Evolutionary conservation across 306 rosid species (phyloP), one percentile per base, ranked within the genome.

Genomic region (Fragaria nilgerrensis): DNA sequence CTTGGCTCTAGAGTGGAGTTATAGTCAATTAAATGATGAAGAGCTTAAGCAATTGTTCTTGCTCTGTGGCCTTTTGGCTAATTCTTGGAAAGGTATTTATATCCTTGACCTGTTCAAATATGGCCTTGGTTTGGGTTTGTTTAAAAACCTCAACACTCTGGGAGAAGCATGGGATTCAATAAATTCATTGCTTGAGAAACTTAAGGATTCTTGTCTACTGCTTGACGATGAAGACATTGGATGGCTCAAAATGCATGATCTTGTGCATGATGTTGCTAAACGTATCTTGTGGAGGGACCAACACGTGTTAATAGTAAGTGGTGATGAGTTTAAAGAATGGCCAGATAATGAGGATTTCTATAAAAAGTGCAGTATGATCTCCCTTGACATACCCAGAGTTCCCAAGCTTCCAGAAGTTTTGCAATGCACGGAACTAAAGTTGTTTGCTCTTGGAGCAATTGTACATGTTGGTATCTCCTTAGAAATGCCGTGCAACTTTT

Each of bases 371-470:
- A 61, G 4, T 27, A 61, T 27, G 67, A 25, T 59, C 19, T 11
- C 0, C 0, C 9, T 59, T 6, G 8, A 0, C 1, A 0, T 14
- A 3, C 32, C 49, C 16, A 47, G 11, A 8, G 6, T n/a, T 25
- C 15, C 25, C 5, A 58, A 73, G 55, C 75, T 66, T 49, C 83
- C 75, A 1, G 69, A 53, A 29, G 11, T 52, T 32, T 74, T 68
- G 48, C 45, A 5, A 1, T 73, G 75, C 59, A 53, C 0, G 1
- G 39, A 61, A 27, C n/a, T 27, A 0, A 12, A 61, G 15, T 0
- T 59, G 9, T 5, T 59, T 59, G 0, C 0, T 59, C 1, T 56
- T 8, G 29, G 29, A 27, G 29, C 29, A 27, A 27, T 27, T 27
- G 29, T 27, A 27, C 29, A 27, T 27, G 29, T 29, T 29, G 32